Conservation (phyloP, 2,329 filamentous ascomycete species). For the Knoxdaviesia proteae region DNA sequence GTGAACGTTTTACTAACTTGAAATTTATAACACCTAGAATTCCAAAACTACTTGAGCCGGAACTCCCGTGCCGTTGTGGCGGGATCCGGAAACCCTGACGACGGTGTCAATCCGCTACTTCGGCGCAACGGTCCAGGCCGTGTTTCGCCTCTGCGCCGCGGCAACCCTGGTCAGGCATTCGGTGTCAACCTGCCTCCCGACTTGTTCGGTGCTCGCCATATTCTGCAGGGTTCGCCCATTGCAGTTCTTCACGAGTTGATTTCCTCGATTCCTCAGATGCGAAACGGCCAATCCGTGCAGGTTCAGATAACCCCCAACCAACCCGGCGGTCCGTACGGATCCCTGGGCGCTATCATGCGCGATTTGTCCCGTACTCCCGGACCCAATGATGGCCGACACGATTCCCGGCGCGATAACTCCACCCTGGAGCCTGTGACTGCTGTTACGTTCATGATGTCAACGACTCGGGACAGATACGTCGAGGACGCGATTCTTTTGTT, state of each 20-base stretch:
- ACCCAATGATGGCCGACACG: constrained; percentile 14
- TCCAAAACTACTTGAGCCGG: too few relatives aligned
- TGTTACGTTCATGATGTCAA: constrained; percentile 50
- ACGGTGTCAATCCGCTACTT: constrained; percentile 72
- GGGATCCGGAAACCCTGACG: constrained; percentile 38
- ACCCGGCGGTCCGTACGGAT: constrained; percentile 16
- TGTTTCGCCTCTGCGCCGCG: constrained; percentile 26
- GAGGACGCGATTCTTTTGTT: constrained; percentile 83
- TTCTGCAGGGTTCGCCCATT: constrained; percentile 23
- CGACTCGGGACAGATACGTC: constrained; percentile 62
- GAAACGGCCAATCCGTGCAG: constrained; percentile 31
- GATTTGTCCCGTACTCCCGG: constrained; percentile 23
- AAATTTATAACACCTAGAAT: too few relatives aligned
- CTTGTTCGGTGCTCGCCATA: constrained; percentile 17
- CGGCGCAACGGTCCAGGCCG: constrained; percentile 33
- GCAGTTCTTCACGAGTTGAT: constrained; percentile 34
- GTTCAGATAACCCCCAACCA: constrained; percentile 34
- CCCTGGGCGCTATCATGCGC: constrained; percentile 11
- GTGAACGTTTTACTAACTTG: too few relatives aligned
- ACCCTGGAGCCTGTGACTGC: constrained; percentile 49
- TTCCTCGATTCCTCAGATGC: constrained; percentile 25
- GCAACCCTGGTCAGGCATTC: constrained; percentile 26
- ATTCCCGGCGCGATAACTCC: constrained; percentile 24
- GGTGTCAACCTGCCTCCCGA: constrained; percentile 27
- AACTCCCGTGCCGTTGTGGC: too few relatives aligned